Base-by-base conservation (phyloP, 2,329 filamentous ascomycete species). In the Pseudogymnoascus verrucosus region DNA sequence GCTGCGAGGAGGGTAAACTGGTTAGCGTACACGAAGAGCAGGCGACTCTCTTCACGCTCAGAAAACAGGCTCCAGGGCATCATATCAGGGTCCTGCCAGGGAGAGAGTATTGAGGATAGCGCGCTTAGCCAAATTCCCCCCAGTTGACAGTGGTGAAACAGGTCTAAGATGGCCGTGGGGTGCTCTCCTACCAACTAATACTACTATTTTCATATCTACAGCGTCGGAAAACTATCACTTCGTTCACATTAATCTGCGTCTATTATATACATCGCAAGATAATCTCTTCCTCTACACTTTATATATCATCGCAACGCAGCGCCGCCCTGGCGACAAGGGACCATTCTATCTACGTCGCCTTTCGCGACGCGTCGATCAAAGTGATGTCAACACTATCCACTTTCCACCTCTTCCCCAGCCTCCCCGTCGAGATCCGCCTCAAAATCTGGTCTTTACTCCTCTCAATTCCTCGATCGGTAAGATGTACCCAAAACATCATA, bases 371-470 rank as follows among this genome's bases (percentile, higher is more conserved):
- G n/a, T 57, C 51, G n/a, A 34, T 34, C 26, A 31, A 4, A 57
- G 26, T 31, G 7, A 57, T 57, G 51, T 61, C 51, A 19, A 19
- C 65, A 14, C 47, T 66, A 11, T 57, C 67, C 5, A 34, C 65
- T 26, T 72, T 73, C 64, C 64, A 67, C 39, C 65, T 67, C 62
- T 73, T 73, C 62, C 65, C 67, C 34, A 21, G 54, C 10, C 67
- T 72, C 16, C 71, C 71, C 28, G 64, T 59, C 63, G 71, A 73
- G 60, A 62, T 73, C 31, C 69, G 69, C 10, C 64, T 71, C 47
- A 70, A 71, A 28, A 67, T 73, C 16, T 73, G 69, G 69, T 23
- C n/a, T 4, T 16, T 65, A 10, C 26, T 64, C 12, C 61, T 70
- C 51, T 57, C 36, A 4, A 39, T 54, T 10, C 66, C 68, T 16